Evolutionary conservation across 805 yeast species (phyloP), one percentile per base, ranked within the genome.

Genomic region (Metschnikowia borealis): DNA sequence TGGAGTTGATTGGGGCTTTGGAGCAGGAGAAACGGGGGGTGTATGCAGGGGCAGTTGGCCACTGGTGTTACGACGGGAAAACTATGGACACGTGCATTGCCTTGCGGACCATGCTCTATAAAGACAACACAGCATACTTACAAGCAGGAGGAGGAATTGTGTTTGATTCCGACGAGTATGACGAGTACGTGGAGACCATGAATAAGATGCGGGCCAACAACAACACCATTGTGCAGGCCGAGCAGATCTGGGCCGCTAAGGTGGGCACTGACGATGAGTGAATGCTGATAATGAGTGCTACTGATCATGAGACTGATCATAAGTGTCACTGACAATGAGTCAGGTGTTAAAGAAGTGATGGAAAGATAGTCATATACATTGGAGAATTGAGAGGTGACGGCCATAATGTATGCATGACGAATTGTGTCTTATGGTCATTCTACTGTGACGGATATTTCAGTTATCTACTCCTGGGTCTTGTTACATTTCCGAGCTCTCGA

Each of bases 111-210:
- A 92, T 94, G 99, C 90, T 94, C 41, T 85, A 81, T 64, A 94
- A 94, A 65, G 89, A 92, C 58, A 92, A 91, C 23, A 75, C 81
- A 47, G 97, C 97, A 0, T 92, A 90, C 62, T 75, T 94, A 59
- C 99, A 94, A 75, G 98, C 99, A 2, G 99, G 99, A 56, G 99
- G 99, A 50, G 99, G 99, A 52, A 94, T 94, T 65, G 99, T 94
- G 21, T 85, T 76, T 66, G 99, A 94, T 66, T 86, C 96, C 55
- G 97, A 94, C 66, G 96, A 95, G 50, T 83, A 85, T 61, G 99
- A 92, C 54, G 99, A 94, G 73, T 94, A 90, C 67, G 74, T 90
- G 44, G 99, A 94, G 74, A 94, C 98, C 1, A 85, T 94, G 86
- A 94, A 94, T 77, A 94, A 94, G 74, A 90, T 94, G 96, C 83